These are phyloP conservation scores for Durotheca rogersii DNA, from an alignment of 495 filamentous ascomycete genomes.

Conservation along the genomic window DNA sequence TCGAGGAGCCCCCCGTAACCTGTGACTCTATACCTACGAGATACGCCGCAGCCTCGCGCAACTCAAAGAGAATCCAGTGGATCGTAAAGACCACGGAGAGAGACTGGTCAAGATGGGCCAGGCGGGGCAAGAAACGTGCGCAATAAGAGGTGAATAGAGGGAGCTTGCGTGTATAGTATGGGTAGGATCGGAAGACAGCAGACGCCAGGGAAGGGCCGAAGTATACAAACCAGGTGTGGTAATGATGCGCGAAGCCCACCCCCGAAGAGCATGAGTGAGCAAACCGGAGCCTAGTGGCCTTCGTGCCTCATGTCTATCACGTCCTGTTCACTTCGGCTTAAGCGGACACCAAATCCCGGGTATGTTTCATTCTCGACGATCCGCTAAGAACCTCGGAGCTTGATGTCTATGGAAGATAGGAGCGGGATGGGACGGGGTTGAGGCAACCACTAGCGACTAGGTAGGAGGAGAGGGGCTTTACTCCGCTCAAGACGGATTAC, in stretches of 20 bases:
- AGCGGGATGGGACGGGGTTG: constrained; percentile 10
- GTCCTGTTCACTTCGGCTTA: neutral
- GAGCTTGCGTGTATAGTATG: neutral
- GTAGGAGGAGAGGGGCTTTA: neutral
- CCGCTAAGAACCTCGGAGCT: neutral
- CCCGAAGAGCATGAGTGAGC: neutral
- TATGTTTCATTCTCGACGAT: neutral
- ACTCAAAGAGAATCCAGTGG: no score
- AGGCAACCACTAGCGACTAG: constrained; percentile 1
- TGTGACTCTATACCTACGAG: neutral
- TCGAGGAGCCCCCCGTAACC: no score
- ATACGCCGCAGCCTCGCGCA: neutral
- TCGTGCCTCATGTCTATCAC: neutral
- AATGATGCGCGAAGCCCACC: neutral
- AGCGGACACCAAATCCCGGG: neutral
- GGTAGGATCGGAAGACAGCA: neutral
- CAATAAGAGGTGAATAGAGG: neutral
- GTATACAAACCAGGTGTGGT: neutral
- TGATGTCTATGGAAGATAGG: neutral
- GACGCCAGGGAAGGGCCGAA: neutral
- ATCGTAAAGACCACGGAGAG: neutral
- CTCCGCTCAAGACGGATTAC: neutral
- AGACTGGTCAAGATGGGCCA: neutral
- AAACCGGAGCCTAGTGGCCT: neutral
- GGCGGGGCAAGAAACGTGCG: constrained; percentile 3